Base-by-base conservation (phyloP, 352 stramenopile species). In the Globisporangium perplexum region DNA sequence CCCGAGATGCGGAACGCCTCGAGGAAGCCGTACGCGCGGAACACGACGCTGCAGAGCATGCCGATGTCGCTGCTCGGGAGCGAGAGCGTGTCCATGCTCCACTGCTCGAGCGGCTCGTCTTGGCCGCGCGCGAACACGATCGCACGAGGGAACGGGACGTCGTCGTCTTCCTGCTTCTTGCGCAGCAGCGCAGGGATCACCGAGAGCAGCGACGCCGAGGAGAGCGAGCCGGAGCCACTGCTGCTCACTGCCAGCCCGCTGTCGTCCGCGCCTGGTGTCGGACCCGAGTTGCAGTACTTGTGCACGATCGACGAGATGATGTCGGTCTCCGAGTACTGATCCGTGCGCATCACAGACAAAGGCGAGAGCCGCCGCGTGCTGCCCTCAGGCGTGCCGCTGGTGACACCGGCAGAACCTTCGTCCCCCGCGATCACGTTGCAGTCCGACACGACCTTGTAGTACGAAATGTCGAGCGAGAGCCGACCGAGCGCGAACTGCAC, bases 391-490 rank as follows among this genome's bases (percentile, higher is more conserved):
- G n/a, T n/a, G n/a, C n/a, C n/a, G n/a, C 24, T 20, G 12, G 10
- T 10, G 22, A 5, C 26, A 1, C 28, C 35, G 36, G 3, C n/a
- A 30, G 10, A 20, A 10, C 38, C 31, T 1, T 60, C 38, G 1
- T 36, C 45, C 22, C 31, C 45, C 15, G 61, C 66, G 8, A 66
- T 59, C 14, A 61, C 66, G 2, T 67, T 63, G 28, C 69, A 74
- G 52, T 77, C 69, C 10, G 69, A 72, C 1, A 86, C 72, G 18
- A 86, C 77, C 43, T 89, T 89, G 62, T 86, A 89, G 65, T 89
- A 89, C 48, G 75, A 89, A 36, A 89, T 84, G 47, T 89, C 77
- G 28, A 89, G 69, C 28, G 77, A 86, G 23, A 89, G 61, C 0
- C 77, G 55, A 1, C 75, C 77, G 2, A 89, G 71, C 10, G 77